Base-by-base conservation (phyloP, 305 asterid species). In the Stenogyne calaminthoides region DNA sequence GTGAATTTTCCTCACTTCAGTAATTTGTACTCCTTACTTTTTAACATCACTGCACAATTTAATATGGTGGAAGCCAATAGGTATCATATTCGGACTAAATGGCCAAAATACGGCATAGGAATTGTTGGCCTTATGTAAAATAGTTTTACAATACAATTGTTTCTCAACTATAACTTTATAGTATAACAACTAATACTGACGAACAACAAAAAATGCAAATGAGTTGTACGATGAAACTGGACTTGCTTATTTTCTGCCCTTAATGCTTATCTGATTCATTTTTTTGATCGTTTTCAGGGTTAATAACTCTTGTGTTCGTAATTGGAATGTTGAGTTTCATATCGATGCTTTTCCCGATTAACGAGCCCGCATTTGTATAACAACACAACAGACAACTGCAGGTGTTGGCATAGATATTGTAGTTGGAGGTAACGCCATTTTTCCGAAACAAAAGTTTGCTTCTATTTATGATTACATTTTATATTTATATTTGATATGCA, bases 401-500 rank as follows among this genome's bases (percentile, higher is more conserved):
- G 79, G 37, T 90, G 97, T 68, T 91, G 98, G 97, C 90, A 89
- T 49, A 81, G 91, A 79, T 88, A 86, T 52, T 94, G 99, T 78
- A 49, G 62, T 59, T 91, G 96, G 92, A 73, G 79, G 84, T 84
- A 80, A 82, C 75, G 16, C 32, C 29, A 19, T 39, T 54, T 78
- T 3, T 18, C 25, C 2, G 27, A 42, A 67, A 9, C 62, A 11
- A 51, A 39, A 64, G 42, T 51, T 37, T 62, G 39, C 55, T 32
- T 29, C 36, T 54, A 40, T 22, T 19, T 19, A 19, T 19, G 46
- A 61, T 52, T 67, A n/a, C n/a, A 10, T 61, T 6, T n/a, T 59
- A 12, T 68, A 16, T 40, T 2, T 42, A 20, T 64, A 16, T 51
- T 7, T 20, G 11, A n/a, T 20, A 20, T 52, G 15, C 34, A 20